phyloP scores from a whole-genome alignment of 306 rosid species.

The Rubus idaeus region DNA sequence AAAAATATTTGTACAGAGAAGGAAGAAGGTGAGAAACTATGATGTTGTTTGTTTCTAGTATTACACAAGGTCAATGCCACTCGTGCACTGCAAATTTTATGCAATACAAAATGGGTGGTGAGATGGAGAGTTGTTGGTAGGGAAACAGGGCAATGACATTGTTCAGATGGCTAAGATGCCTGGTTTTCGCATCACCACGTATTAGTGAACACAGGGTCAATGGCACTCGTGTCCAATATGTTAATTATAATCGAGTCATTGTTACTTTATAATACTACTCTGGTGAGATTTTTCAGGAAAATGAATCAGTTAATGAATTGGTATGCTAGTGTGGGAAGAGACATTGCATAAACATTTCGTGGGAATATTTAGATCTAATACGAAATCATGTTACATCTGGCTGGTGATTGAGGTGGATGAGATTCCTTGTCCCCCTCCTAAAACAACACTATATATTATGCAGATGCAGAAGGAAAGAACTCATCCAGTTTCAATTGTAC shows the following conservation, averaged over 20 bases:
- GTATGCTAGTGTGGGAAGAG: constrained; percentile 30
- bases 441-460: neutral
- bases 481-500: neutral
- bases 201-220: neutral
- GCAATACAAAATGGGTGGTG: neutral
- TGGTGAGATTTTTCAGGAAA: neutral
- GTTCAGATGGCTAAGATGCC: neutral
- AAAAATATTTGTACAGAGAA: neutral
- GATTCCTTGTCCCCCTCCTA: neutral
- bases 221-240: neutral
- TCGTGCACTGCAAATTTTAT: neutral
- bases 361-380: constrained; percentile 25
- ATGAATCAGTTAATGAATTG: constrained; percentile 18
- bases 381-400: constrained; percentile 13
- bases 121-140: neutral
- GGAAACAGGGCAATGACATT: neutral
- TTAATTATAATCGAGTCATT: neutral
- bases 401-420: neutral
- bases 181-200: neutral
- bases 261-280: neutral
- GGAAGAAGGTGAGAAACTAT: neutral
- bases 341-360: constrained; percentile 25
- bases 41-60: neutral
- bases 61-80: constrained; percentile 11
- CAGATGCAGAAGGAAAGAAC: neutral